Evolutionary conservation across 75 land plant species (phyloP), one percentile per base, ranked within the genome.

Genomic region (Larix kaempferi): DNA sequence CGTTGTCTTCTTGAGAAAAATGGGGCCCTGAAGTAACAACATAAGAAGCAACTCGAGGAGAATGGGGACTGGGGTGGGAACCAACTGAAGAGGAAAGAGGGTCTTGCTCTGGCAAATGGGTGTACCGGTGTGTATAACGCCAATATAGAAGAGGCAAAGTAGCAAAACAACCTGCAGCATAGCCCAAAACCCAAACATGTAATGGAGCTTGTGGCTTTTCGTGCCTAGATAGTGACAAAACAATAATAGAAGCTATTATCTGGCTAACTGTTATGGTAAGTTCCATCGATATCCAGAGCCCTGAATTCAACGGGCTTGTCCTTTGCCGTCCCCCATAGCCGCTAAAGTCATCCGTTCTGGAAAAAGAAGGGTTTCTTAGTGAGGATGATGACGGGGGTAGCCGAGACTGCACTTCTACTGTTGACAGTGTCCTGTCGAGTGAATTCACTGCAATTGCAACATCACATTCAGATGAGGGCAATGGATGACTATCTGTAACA

Each of bases 111-210:
- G 80, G 44, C 14, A 67, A 60, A 63, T 77, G 86, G 27, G 76
- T 65, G 69, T 89, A 84, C 6, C 96, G 87, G 59, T 84, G 84
- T 13, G 61, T 76, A 75, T 85, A 95, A 15, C 94, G 92, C 97
- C 97, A 93, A 62, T 91, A 95, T n/a, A 95, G 88, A 75, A 91
- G 78, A 65, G 98, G 97, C n/a, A 95, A 85, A 11, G 87, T 87
- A 8, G 96, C 96, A 59, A 93, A 77, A 86, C 98, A 95, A 11
- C 98, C 98, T 33, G 82, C 81, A 41, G 98, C 90, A 83, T 95
- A 95, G 59, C 98, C 94, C n/a, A 91, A 78, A 81, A 95, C 78
- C 98, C 98, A 95, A 21, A 75, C 86, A 77, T 76, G 78, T 60
- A 95, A 74, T 29, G 96, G 97, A 22, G 94, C 86, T 73, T 83